These are phyloP conservation scores for Fusarium brachygibbosum DNA, from an alignment of 2,329 filamentous ascomycete genomes.

Conservation along the genomic window DNA sequence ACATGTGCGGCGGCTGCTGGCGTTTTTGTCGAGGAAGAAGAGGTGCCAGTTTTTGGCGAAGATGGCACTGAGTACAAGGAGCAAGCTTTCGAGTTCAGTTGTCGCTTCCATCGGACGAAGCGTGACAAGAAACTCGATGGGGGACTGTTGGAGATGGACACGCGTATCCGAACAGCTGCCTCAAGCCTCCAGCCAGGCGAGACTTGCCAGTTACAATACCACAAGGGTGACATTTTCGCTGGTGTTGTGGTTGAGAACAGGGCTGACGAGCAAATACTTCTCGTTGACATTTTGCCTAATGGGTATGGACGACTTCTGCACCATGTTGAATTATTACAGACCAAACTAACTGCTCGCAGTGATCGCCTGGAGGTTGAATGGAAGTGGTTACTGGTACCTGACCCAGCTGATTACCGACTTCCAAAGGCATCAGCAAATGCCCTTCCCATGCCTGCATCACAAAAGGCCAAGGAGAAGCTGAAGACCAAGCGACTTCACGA, in stretches of 20 bases:
- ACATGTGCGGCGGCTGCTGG: slow-evolving; percentile 94
- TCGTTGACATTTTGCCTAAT: slow-evolving; percentile 87
- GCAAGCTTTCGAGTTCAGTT: slow-evolving; percentile 92
- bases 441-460: slow-evolving; percentile 75
- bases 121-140: slow-evolving; percentile 81
- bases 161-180: slow-evolving; percentile 77
- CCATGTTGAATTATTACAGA: not conserved
- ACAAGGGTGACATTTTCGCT: slow-evolving; percentile 89
- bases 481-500: slow-evolving; percentile 74
- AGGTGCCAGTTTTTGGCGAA: slow-evolving; percentile 87
- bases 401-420: slow-evolving; percentile 77
- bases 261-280: slow-evolving; percentile 77
- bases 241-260: slow-evolving; percentile 89
- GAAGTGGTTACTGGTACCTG: slow-evolving; percentile 84
- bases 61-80: slow-evolving; percentile 94
- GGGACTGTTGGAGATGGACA: slow-evolving; percentile 77
- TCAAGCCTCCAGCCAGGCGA: slow-evolving; percentile 77
- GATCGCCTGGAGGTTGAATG: slow-evolving; percentile 84
- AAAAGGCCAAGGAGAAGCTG: slow-evolving; percentile 74
- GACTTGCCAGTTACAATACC: slow-evolving; percentile 87
- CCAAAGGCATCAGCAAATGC: slow-evolving; percentile 82
- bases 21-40: slow-evolving; percentile 89
- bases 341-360: slow-evolving; percentile 64
- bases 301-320: slow-evolving; percentile 69
- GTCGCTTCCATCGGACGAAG: slow-evolving; percentile 92